Conservation (phyloP, 768 basidiomycete species). For the Pisolithus marmoratus region DNA sequence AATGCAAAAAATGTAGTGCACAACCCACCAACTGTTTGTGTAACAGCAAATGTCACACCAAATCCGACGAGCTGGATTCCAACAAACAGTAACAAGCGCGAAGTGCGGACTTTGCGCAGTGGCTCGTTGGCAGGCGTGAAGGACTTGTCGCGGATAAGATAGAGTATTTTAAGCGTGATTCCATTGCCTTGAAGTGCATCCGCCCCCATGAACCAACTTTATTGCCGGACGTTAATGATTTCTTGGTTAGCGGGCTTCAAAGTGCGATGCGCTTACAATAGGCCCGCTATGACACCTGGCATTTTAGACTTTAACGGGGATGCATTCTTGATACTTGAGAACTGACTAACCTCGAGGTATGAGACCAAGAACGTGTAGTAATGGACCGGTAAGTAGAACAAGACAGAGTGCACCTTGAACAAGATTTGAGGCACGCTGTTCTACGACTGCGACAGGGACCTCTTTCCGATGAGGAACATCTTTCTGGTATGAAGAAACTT, state of each 20-base stretch:
- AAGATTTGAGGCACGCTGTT: constrained; percentile 90
- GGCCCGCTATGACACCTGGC: constrained; percentile 68
- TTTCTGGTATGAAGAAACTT: neutral
- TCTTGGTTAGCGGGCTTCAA: constrained; percentile 1
- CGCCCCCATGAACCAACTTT: constrained; percentile 88
- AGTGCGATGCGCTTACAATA: constrained; percentile 57
- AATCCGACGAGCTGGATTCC: constrained; percentile 76
- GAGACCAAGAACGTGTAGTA: constrained; percentile 70
- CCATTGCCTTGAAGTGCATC: constrained; percentile 78
- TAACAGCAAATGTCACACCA: constrained; percentile 84
- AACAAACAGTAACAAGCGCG: constrained; percentile 67
- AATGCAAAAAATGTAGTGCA: neutral
- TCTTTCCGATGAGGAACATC: constrained; percentile 28
- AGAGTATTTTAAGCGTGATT: constrained; percentile 76
- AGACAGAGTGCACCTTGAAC: constrained; percentile 77
- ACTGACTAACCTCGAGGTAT: constrained; percentile 58
- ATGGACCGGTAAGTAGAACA: constrained; percentile 74
- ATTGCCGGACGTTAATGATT: neutral
- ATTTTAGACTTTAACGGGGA: neutral
- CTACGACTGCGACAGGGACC: constrained; percentile 71
- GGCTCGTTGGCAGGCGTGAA: constrained; percentile 66
- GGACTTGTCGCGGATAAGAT: constrained; percentile 65
- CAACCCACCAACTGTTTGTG: constrained; percentile 74
- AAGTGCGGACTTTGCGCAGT: constrained; percentile 66
- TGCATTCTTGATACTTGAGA: neutral